phyloP scores from a whole-genome alignment of 2,329 filamentous ascomycete species.

The Bipolaris oryzae region DNA sequence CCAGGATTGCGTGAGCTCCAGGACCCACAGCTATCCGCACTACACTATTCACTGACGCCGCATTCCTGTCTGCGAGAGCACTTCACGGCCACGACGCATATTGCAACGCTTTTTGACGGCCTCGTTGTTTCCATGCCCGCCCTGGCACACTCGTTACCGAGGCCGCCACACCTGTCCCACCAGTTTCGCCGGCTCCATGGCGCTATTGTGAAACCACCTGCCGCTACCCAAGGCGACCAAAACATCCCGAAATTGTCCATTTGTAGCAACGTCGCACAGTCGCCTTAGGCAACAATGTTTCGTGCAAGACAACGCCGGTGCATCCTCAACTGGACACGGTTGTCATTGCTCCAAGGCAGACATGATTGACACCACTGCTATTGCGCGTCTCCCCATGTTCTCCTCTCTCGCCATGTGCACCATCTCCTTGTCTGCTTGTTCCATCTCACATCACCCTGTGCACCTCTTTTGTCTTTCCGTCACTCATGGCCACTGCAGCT shows the following conservation, averaged over 20 bases:
- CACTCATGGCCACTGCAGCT: slow-evolving; percentile 31
- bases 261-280: not conserved
- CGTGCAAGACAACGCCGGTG: slow-evolving; percentile 1
- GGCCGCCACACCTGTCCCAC: not conserved
- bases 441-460: not conserved
- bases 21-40: slow-evolving; percentile 29
- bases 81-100: not conserved
- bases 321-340: not conserved
- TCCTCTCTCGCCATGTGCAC: not conserved
- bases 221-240: not conserved
- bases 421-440: not conserved
- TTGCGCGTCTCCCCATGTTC: not conserved
- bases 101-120: not conserved
- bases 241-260: not conserved
- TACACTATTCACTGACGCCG: slow-evolving; percentile 15
- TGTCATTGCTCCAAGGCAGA: not conserved
- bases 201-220: not conserved
- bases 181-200: not conserved
- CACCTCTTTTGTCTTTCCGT: too few relatives aligned
- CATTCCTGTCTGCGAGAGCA: not conserved
- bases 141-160: not conserved
- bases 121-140: not conserved
- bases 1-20: slow-evolving; percentile 32
- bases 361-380: not conserved
- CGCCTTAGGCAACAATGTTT: slow-evolving; percentile 5